Conservation (phyloP, 1,284 basidiomycete genomes). For the Trametes versicolor region DNA sequence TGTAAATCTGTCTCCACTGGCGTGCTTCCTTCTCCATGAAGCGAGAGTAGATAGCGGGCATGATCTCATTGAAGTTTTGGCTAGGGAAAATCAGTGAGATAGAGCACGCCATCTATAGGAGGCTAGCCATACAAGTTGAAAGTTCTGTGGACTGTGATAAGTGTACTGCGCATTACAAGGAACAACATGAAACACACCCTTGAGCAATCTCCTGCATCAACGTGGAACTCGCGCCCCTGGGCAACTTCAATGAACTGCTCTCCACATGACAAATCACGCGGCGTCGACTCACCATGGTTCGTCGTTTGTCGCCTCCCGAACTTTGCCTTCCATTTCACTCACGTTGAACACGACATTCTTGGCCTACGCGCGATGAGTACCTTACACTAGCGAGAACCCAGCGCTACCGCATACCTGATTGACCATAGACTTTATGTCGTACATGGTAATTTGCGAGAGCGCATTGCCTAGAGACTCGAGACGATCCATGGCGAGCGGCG, state of each 20-base stretch:
- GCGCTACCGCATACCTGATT: constrained; percentile 70
- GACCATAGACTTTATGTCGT: constrained; percentile 95
- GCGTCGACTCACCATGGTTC: constrained; percentile 83
- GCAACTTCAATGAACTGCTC: background rate
- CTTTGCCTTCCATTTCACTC: constrained; percentile 97
- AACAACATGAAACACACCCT: constrained; percentile 66
- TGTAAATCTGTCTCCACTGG: constrained; percentile 99
- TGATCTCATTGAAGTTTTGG: constrained; percentile 99
- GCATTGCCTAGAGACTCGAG: constrained; percentile 74
- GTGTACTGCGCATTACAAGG: no score
- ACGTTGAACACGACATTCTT: constrained; percentile 94
- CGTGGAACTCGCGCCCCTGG: constrained; percentile 96
- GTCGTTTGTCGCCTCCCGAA: constrained; percentile 97
- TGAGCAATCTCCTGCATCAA: constrained; percentile 99
- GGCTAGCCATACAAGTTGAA: constrained; percentile 84
- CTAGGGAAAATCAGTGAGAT: constrained; percentile 50
- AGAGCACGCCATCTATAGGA: background rate
- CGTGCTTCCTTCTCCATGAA: constrained; percentile 98
- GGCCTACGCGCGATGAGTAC: constrained; percentile 56
- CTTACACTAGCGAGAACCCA: background rate
- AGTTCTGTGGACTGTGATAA: constrained; percentile 60
- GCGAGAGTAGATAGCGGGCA: constrained; percentile 95
- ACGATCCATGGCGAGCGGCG: constrained; percentile 46
- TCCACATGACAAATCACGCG: background rate
- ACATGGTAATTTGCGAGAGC: constrained; percentile 83